These are phyloP conservation scores for Vachellia pachyceras DNA, from an alignment of 306 rosid species.

Conservation along the genomic window DNA sequence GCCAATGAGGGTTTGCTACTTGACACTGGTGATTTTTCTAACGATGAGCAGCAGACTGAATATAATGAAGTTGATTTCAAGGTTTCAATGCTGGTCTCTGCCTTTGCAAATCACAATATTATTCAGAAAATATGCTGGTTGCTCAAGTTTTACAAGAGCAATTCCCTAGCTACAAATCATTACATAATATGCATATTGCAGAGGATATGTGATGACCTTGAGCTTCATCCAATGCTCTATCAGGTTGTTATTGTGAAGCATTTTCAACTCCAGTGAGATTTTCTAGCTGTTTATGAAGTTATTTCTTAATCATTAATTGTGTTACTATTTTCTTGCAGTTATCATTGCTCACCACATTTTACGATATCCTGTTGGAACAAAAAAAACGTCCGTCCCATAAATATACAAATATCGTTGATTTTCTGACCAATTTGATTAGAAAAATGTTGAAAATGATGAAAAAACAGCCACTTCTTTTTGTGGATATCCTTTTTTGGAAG, in stretches of 20 bases:
- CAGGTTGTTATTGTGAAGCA: conserved; percentile 63
- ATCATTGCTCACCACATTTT: conserved; percentile 74
- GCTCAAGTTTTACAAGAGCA: conserved; percentile 94
- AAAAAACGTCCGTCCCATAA: conserved; percentile 71
- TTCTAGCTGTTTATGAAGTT: conserved; percentile 27
- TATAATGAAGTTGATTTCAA: conserved; percentile 85
- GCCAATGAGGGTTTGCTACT: conserved; percentile 54
- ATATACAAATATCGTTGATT: conserved; percentile 66
- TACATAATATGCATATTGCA: conserved; percentile 74
- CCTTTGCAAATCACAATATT: conserved; percentile 73
- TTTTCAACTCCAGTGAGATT: conserved; percentile 33
- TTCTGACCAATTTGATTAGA: conserved; percentile 69
- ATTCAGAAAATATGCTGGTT: conserved; percentile 90
- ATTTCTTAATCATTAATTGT: conserved; percentile 15
- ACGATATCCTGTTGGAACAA: conserved; percentile 80
- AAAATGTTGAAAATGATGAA: conserved; percentile 90
- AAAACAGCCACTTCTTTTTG: conserved; percentile 86
- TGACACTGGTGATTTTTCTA: conserved; percentile 64
- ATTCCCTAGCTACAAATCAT: conserved; percentile 72
- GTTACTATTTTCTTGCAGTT: conserved; percentile 62
- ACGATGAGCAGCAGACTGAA: conserved; percentile 69
- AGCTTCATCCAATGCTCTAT: conserved; percentile 90
- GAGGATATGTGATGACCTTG: conserved; percentile 82
- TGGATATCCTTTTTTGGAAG: conserved; percentile 94
- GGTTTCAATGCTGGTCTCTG: conserved; percentile 72